Evolutionary conservation across 2,329 filamentous ascomycete species (phyloP).

Genomic region (Diplocarpon mali): DNA sequence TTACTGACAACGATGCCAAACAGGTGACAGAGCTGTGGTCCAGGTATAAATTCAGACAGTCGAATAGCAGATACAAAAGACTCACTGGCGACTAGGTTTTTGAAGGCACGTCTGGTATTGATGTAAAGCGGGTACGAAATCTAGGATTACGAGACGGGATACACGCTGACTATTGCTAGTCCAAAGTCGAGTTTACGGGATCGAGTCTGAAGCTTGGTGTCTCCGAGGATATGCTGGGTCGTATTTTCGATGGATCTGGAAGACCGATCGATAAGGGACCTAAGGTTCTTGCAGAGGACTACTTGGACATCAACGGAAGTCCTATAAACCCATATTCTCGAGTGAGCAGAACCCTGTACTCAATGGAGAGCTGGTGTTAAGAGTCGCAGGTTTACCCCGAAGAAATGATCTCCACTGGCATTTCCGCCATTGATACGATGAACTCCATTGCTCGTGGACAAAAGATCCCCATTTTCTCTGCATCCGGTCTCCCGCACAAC

Average conservation of each 20-base stretch:
- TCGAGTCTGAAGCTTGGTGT: slow-evolving; percentile 97
- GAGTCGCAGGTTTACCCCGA: slow-evolving; percentile 76
- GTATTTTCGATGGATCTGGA: slow-evolving; percentile 96
- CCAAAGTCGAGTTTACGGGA: slow-evolving; percentile 93
- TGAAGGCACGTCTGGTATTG: slow-evolving; percentile 91
- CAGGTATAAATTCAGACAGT: slow-evolving; percentile 49
- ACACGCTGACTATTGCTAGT: slow-evolving; percentile 40
- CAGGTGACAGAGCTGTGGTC: slow-evolving; percentile 87
- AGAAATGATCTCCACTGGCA: slow-evolving; percentile 99
- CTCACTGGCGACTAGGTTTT: slow-evolving; percentile 59
- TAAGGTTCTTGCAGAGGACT: slow-evolving; percentile 95
- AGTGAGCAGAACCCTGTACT: slow-evolving; percentile 41
- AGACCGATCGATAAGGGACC: slow-evolving; percentile 98
- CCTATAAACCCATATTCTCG: slow-evolving; percentile 97
- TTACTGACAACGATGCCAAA: slow-evolving; percentile 12
- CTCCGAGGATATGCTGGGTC: slow-evolving; percentile 98
- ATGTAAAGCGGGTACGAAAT: slow-evolving; percentile 80
- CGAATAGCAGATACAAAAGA: slow-evolving; percentile 1
- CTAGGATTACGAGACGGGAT: not conserved
- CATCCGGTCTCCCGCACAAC: slow-evolving; percentile 95
- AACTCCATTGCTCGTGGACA: slow-evolving; percentile 95
- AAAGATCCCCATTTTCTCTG: slow-evolving; percentile 99
- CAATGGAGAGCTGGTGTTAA: not conserved
- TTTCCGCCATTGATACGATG: slow-evolving; percentile 98
- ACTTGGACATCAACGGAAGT: slow-evolving; percentile 96